A percentile compares a stretch with the other conserved stretches of the same genome.
Conservation (phyloP, 2,329 filamentous ascomycete species). For the Monosporascus cannonballus region DNA sequence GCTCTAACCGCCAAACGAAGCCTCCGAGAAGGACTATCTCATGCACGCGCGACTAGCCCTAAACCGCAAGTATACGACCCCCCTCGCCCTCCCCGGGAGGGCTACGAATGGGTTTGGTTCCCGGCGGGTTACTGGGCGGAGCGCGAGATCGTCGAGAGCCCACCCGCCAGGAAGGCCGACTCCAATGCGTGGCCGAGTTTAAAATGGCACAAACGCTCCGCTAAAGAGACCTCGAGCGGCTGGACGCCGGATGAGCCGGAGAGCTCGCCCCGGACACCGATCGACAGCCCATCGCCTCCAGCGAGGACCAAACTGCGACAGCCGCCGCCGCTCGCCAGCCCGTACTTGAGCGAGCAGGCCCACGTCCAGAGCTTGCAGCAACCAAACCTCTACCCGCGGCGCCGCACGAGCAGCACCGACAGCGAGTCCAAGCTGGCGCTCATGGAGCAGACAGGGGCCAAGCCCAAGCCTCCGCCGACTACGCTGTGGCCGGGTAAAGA, state of each 20-base stretch:
- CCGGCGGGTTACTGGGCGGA: slow-evolving; percentile 59
- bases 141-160: slow-evolving; percentile 31
- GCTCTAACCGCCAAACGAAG: slow-evolving; percentile 6
- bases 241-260: slow-evolving; percentile 13
- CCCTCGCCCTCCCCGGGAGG: slow-evolving; percentile 47
- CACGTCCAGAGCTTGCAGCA: slow-evolving; percentile 42
- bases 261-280: slow-evolving; percentile 3
- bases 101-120: slow-evolving; percentile 58
- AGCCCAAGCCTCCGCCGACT: not conserved
- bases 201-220: slow-evolving; percentile 34
- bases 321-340: slow-evolving; percentile 27
- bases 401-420: slow-evolving; percentile 2
- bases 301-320: slow-evolving; percentile 3
- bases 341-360: slow-evolving; percentile 40
- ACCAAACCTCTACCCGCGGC: slow-evolving; percentile 7
- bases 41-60: slow-evolving; percentile 4
- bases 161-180: slow-evolving; percentile 21
- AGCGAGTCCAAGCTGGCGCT: slow-evolving; percentile 2
- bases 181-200: slow-evolving; percentile 17
- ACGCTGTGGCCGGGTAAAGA: not conserved
- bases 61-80: slow-evolving; percentile 34
- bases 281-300: not conserved
- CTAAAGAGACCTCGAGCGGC: slow-evolving; percentile 17
- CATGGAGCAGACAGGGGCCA: not conserved
- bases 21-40: slow-evolving; percentile 10